These are phyloP conservation scores for Echria macrotheca DNA, from an alignment of 495 filamentous ascomycete species.

Conservation along the genomic window DNA sequence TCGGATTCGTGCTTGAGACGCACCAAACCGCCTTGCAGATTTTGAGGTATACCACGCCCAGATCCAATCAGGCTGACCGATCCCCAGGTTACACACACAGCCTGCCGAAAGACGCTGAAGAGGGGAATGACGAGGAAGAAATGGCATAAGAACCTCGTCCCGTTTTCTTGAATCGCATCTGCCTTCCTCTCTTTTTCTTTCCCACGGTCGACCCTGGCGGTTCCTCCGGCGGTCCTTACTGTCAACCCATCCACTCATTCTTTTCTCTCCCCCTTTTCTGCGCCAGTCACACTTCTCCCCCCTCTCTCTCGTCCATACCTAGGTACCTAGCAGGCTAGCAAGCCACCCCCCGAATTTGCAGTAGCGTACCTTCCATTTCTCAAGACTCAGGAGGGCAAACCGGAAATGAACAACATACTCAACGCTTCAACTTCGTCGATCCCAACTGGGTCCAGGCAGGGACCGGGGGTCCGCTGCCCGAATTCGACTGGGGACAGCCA, in stretches of 20 bases:
- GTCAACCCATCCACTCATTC: not conserved
- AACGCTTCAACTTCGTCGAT: constrained; percentile 1
- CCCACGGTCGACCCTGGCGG: constrained; percentile 12
- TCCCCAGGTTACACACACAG: not conserved
- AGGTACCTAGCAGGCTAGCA: constrained; percentile 5
- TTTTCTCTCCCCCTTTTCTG: constrained; percentile 4
- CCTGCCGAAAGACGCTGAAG: not conserved
- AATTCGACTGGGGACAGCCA: constrained; percentile 5
- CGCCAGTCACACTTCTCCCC: not conserved
- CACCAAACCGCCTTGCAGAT: not conserved
- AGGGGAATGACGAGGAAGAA: not conserved
- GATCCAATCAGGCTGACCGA: not conserved
- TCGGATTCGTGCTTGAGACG: not conserved
- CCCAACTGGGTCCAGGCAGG: constrained; percentile 9
- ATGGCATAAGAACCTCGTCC: no score
- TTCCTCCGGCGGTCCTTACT: constrained; percentile 1
- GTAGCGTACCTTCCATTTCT: constrained; percentile 5
- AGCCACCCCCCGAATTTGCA: not conserved
- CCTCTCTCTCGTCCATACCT: not conserved
- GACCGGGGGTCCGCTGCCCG: constrained; percentile 3
- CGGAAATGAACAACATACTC: not conserved
- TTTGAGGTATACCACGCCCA: not conserved
- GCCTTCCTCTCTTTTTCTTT: constrained; percentile 8
- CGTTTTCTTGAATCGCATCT: not conserved
- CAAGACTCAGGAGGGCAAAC: constrained; percentile 6